Evolutionary conservation across 2,329 filamentous ascomycete species (phyloP).

Genomic region (Curvularia verruculosa): DNA sequence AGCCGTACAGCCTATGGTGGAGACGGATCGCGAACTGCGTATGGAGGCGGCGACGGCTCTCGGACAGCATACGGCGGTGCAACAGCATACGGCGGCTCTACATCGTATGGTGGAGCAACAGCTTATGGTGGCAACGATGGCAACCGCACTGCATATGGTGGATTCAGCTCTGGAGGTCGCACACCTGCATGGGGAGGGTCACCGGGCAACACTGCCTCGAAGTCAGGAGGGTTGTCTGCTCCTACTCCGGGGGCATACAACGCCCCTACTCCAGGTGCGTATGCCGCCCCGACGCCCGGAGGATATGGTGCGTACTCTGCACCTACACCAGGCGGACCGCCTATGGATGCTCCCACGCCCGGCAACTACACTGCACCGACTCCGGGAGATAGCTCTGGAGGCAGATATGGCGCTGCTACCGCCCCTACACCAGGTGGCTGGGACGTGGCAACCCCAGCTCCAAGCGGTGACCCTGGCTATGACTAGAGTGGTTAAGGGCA

Average conservation of each 20-base stretch:
- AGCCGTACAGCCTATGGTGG: constrained; percentile 56
- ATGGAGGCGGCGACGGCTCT: constrained; percentile 49
- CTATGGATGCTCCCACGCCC: constrained; percentile 49
- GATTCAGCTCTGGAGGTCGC: constrained; percentile 58
- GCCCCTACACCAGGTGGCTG: constrained; percentile 67
- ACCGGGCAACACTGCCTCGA: constrained; percentile 30
- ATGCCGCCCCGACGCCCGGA: constrained; percentile 45
- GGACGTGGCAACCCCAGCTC: constrained; percentile 56
- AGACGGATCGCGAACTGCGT: constrained; percentile 46
- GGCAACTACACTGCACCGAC: constrained; percentile 50
- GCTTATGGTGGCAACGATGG: constrained; percentile 47
- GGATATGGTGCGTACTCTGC: constrained; percentile 46
- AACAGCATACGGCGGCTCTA: constrained; percentile 74
- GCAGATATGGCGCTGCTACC: constrained; percentile 44
- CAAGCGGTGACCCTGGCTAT: constrained; percentile 36
- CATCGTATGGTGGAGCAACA: constrained; percentile 69
- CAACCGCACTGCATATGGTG: constrained; percentile 58
- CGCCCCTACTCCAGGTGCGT: constrained; percentile 46
- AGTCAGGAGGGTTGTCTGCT: constrained; percentile 39
- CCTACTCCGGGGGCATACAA: constrained; percentile 44
- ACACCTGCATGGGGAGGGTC: constrained; percentile 63
- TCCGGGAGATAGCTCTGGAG: constrained; percentile 38
- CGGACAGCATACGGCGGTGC: constrained; percentile 58
- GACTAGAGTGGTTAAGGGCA: constrained; percentile 22
- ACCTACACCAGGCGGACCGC: constrained; percentile 45